Evolutionary conservation across 768 basidiomycete species (phyloP), one percentile per base, ranked within the genome.

Genomic region (Suillus subaureus): DNA sequence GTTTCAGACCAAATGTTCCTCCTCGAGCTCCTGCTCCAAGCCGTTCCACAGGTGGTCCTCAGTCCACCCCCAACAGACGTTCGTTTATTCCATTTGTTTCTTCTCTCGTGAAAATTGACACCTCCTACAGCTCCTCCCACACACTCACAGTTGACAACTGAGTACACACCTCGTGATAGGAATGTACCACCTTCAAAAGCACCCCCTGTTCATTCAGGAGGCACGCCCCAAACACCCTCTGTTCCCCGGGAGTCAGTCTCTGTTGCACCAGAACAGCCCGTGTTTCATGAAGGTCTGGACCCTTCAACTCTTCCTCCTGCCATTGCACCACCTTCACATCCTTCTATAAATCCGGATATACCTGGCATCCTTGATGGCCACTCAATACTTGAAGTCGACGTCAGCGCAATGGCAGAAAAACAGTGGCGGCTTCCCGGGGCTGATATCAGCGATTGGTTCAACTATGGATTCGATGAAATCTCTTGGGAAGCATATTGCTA

Each of bases 381-480:
- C 61, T 90, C 88, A 35, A 92, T 97, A 52, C 86, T 94, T 42
- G 96, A 97, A 63, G 84, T 95, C 33, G 96, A 97, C 74, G 71
- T 97, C 58, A 83, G 75, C 54, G 86, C 87, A 33, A 82, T 91
- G 81, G 79, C 84, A 11, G 92, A 94, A 67, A 97, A 97, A 73
- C 89, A 90, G 5, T 99, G 97, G 97, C 82, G 97, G 67, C 79
- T 89, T 65, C 92, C 96, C 9, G 97, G 97, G 40, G 89, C 93
- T 5, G 95, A 97, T 80, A 83, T 97, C 67, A 91, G 92, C 70
- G 96, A 98, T 80, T 99, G 96, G 92, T 99, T 99, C 79, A 99
- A 99, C 78, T 99, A 97, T 70, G 97, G 97, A 0, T 99, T 99
- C 72, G 97, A 99, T 77, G 97, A 99, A 78, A 85, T 93, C 18